Conservation (phyloP, 768 basidiomycete genomes). For the Rhodosporidiobolus sp. region DNA sequence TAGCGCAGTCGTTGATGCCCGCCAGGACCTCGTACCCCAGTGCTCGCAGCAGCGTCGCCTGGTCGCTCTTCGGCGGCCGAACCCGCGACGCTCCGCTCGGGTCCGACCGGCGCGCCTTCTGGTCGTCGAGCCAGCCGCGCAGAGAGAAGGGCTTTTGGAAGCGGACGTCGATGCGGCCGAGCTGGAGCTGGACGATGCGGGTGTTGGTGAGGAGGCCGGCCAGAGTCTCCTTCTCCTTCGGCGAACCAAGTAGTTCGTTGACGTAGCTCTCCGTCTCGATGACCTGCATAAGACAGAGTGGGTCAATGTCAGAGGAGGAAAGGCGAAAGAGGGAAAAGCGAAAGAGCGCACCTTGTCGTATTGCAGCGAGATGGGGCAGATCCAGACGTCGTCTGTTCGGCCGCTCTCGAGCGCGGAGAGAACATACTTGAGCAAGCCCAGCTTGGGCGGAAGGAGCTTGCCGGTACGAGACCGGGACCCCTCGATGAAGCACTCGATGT, state of each 20-base stretch:
- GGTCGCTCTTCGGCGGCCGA: constrained; percentile 24
- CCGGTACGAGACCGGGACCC: constrained; percentile 41
- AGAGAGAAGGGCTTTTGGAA: constrained; percentile 43
- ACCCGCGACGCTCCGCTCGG: neutral
- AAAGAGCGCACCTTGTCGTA: constrained; percentile 41
- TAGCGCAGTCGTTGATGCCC: constrained; percentile 42
- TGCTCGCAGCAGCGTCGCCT: constrained; percentile 33
- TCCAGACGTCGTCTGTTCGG: constrained; percentile 18
- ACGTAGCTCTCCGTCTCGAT: constrained; percentile 34
- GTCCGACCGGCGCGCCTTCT: constrained; percentile 23
- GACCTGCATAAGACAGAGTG: neutral
- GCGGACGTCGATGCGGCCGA: constrained; percentile 43
- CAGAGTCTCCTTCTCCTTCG: constrained; percentile 43
- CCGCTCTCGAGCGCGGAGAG: constrained; percentile 31
- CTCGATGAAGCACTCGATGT: constrained; percentile 43
- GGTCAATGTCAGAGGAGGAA: no score
- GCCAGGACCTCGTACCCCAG: constrained; percentile 39
- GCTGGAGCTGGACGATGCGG: constrained; percentile 39
- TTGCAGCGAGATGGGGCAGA: constrained; percentile 37
- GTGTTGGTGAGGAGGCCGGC: constrained; percentile 21
- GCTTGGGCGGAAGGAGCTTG: constrained; percentile 42
- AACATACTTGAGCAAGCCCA: constrained; percentile 39
- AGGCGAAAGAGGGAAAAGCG: no score
- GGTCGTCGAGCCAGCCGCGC: constrained; percentile 32
- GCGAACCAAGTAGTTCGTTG: constrained; percentile 41